A percentile compares a stretch with the other conserved stretches of the same genome.
Conservation (phyloP, 176 grass and related monocot genomes). For the Cenchrus americanus region DNA sequence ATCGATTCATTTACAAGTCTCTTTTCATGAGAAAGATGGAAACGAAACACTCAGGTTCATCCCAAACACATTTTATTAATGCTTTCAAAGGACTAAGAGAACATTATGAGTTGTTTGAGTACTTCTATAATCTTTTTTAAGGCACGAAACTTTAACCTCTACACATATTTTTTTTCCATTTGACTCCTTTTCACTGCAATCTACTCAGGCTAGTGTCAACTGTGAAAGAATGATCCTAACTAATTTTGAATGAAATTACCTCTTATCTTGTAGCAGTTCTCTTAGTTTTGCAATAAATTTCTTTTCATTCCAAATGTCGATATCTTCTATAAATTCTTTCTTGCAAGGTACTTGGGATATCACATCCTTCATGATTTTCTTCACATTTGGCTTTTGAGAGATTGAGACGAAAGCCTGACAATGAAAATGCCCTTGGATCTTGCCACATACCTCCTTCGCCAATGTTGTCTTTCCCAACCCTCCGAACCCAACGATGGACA, state of each 20-base stretch:
- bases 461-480: conserved; percentile 21
- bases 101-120: no score
- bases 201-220: no score
- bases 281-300: not conserved
- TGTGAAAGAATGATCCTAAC: no score
- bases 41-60: no score
- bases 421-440: not conserved
- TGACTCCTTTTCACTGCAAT: no score
- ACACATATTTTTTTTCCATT: no score
- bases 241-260: not conserved
- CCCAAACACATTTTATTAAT: no score
- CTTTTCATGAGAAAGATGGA: no score
- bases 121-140: no score
- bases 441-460: not conserved
- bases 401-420: not conserved
- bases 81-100: no score
- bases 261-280: not conserved
- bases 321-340: not conserved
- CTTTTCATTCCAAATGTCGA: not conserved
- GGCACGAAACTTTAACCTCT: no score
- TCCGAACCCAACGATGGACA: conserved; percentile 8
- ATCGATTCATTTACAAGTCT: no score
- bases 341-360: not conserved
- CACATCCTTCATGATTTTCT: not conserved
- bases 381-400: not conserved